Evolutionary conservation across 495 filamentous ascomycete species (phyloP).

Genomic region (Aspergillus diversus): DNA sequence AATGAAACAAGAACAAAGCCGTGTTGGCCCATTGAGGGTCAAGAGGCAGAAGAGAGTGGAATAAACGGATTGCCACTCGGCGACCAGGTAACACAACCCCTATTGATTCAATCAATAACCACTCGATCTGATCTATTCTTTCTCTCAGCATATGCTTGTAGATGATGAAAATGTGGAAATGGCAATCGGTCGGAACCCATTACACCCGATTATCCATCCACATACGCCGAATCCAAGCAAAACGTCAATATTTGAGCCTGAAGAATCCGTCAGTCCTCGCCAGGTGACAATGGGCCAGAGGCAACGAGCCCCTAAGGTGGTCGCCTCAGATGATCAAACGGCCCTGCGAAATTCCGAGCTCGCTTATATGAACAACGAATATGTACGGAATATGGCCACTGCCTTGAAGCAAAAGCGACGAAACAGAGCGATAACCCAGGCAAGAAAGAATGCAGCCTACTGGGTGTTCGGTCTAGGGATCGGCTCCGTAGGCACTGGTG

Average conservation of each 20-base stretch:
- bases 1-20: slow-evolving; percentile 9
- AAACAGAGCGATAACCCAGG: slow-evolving; percentile 40
- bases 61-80: slow-evolving; percentile 23
- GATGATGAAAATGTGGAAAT: slow-evolving; percentile 20
- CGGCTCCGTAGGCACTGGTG: slow-evolving; percentile 57
- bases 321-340: slow-evolving; percentile 28
- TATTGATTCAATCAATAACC: slow-evolving; percentile 8
- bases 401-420: slow-evolving; percentile 47
- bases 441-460: slow-evolving; percentile 60
- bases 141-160: slow-evolving; percentile 17
- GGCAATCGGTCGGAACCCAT: background rate
- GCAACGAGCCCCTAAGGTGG: slow-evolving; percentile 28
- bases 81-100: slow-evolving; percentile 28
- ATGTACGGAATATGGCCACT: slow-evolving; percentile 56
- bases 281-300: slow-evolving; percentile 25
- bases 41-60: slow-evolving; percentile 20
- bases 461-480: slow-evolving; percentile 59
- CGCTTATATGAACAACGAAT: slow-evolving; percentile 61
- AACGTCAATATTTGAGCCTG: background rate
- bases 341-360: slow-evolving; percentile 58
- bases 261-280: background rate
- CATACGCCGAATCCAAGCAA: background rate
- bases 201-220: background rate
- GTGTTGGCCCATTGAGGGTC: slow-evolving; percentile 35
- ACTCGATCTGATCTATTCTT: slow-evolving; percentile 2